Conservation (phyloP, 1,139 yeast genomes). For the Yamadazyma triangularis region DNA sequence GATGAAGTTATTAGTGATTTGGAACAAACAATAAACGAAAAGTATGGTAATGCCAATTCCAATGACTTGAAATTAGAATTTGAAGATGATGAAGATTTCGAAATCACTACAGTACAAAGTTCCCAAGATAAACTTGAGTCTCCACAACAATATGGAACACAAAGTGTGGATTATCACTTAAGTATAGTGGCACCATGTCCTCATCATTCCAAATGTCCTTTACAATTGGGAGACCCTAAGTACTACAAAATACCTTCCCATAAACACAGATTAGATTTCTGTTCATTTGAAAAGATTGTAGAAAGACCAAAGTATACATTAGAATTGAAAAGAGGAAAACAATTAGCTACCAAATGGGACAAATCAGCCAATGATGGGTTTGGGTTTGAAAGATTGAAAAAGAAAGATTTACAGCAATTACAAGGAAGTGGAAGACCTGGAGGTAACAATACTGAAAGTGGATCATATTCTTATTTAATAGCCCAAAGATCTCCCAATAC, state of each 20-base stretch:
- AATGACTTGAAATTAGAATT: slow-evolving; percentile 48
- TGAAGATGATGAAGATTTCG: slow-evolving; percentile 39
- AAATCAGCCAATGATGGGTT: slow-evolving; percentile 48
- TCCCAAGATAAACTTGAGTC: background rate
- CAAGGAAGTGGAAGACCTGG: slow-evolving; percentile 73
- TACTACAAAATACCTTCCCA: slow-evolving; percentile 58
- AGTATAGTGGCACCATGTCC: slow-evolving; percentile 84
- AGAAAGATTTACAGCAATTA: slow-evolving; percentile 23
- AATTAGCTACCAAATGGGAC: slow-evolving; percentile 73
- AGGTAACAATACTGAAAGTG: slow-evolving; percentile 67
- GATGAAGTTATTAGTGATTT: slow-evolving; percentile 11
- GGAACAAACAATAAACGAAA: slow-evolving; percentile 19
- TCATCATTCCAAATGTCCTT: slow-evolving; percentile 83
- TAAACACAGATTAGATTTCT: slow-evolving; percentile 63
- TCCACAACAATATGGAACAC: slow-evolving; percentile 9
- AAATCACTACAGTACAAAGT: slow-evolving; percentile 14
- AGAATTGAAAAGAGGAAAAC: slow-evolving; percentile 80
- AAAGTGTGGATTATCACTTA: slow-evolving; percentile 47
- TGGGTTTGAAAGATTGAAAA: slow-evolving; percentile 35
- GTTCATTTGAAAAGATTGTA: slow-evolving; percentile 70
- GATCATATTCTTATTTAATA: slow-evolving; percentile 73
- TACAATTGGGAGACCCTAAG: slow-evolving; percentile 73
- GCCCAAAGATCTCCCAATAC: slow-evolving; percentile 54
- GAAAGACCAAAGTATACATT: slow-evolving; percentile 72
- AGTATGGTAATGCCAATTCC: slow-evolving; percentile 38